Conservation (phyloP, 2,329 filamentous ascomycete genomes). For the Teratosphaeria destructans region DNA sequence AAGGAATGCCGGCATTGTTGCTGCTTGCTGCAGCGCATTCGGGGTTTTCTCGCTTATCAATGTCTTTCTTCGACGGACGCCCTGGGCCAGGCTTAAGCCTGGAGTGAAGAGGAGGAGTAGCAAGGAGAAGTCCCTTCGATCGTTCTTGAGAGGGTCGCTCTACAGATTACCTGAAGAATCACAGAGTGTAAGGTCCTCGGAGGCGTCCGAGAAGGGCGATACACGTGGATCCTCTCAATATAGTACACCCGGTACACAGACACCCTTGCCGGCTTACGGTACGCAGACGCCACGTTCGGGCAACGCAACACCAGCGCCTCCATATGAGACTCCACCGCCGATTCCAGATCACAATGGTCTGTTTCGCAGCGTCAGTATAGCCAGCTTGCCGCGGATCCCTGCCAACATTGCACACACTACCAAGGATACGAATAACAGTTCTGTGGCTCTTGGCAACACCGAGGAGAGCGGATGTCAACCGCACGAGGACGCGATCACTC, state of each 20-base stretch:
- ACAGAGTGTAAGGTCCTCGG: not conserved
- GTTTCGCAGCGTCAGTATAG: not conserved
- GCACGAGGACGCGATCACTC: not conserved
- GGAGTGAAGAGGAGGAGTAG: not conserved
- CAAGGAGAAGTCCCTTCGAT: not conserved
- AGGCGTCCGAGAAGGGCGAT: not conserved
- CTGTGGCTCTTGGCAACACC: not conserved
- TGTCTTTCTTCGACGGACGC: slow-evolving; percentile 17
- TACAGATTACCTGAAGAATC: not conserved
- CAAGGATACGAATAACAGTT: not conserved
- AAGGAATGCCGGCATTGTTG: slow-evolving; percentile 16
- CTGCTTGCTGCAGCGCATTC: slow-evolving; percentile 18
- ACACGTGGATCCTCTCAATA: not conserved
- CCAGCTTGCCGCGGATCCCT: not conserved
- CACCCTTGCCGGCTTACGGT: slow-evolving; percentile 4
- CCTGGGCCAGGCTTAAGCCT: slow-evolving; percentile 11
- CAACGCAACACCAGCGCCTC: slow-evolving; percentile 3
- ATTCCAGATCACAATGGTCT: not conserved
- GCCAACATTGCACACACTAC: not conserved
- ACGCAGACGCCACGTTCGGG: slow-evolving; percentile 3
- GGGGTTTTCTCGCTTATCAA: slow-evolving; percentile 18
- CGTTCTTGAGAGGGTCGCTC: not conserved
- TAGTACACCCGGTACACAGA: slow-evolving; percentile 3
- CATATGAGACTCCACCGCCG: slow-evolving; percentile 1
- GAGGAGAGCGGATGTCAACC: not conserved